Base-by-base conservation (phyloP, 192 early-diverging fungal species). In the Globomyces pollinis-pini region DNA sequence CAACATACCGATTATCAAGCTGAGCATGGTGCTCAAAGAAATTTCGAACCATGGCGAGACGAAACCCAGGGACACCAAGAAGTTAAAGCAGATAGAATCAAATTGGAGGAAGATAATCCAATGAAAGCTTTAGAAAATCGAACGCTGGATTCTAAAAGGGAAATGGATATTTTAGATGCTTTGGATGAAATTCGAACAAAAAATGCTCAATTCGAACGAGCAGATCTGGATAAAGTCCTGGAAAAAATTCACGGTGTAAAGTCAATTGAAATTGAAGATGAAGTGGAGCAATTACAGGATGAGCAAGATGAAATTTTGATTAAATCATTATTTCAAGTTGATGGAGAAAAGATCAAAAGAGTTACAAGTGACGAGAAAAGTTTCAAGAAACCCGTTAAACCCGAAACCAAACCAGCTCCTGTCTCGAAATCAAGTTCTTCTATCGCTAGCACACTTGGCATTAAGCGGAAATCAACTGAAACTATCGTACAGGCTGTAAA, bases 131-230 rank as follows among this genome's bases (percentile, higher is more conserved):
- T 99, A 12, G 96, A 99, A 62, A 94, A 91, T 59, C 72, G 95
- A 7, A 99, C 96, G 0, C 64, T 88, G 50, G 93, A 94, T 59
- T 91, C 90, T 1, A 93, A 95, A 53, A 65, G 91, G 8, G 96
- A 99, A 57, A 96, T 99, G 93, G 55, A 99, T 50, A 89, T 94
- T 50, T 73, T 99, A 60, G 95, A 99, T 66, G 91, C 90, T 0
- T 61, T 99, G 60, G 96, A 98, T 59, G 95, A 99, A 64, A 88
- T 99, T 34, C 73, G 90, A 5, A 88, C 91, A 23, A 69, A 79
- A 49, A 99, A 96, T 61, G 91, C 95, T 0, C 64, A 74, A 21
- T 84, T 72, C 23, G 96, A 96, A 57, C 69, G 92, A 12, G 74
- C 93, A 9, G 83, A 84, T 55, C 68, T 75, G 0, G 86, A 88